Base-by-base conservation (phyloP, 2,329 filamentous ascomycete genomes). In the Onygenales sp. region DNA sequence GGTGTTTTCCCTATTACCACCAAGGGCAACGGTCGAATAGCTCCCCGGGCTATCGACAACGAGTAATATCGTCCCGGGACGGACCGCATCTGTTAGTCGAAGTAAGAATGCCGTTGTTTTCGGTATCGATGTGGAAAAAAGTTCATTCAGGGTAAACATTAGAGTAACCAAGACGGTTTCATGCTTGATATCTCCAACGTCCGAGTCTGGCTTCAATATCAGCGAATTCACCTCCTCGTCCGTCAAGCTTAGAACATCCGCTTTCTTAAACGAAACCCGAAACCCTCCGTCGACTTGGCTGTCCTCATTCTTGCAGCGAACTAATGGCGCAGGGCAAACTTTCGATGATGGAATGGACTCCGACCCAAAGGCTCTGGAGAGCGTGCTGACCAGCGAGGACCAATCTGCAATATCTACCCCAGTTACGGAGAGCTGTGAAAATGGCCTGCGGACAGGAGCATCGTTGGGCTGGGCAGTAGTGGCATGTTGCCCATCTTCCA, bases 131-230 rank as follows among this genome's bases (percentile, higher is more conserved):
- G 81, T 76, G 0, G 87, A 86, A 74, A 96, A 97, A 0, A 98
- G 82, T 71, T 98, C 93, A 68, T 97, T 97, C 46, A 97, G 79
- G 0, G 92, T 96, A 75, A 97, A 98, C 71, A 97, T 82, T 10
- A 97, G 72, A 0, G 91, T 95, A 11, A 95, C 75, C 0, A 96
- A 71, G 3, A 78, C 60, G 8, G 78, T 64, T 7, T 55, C 33
- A n/a, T 17, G 39, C 47, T 51, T 39, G 5, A 38, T 27, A 44
- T 27, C 35, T 17, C 42, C 32, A 21, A 14, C 36, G 50, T 53
- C 2, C 48, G 4, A 7, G 45, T 4, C 4, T 9, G 4, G 1
- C 31, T 13, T 53, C n/a, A 33, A 11, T 6, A 72, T 43, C 10
- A 73, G 42, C 36, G 57, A 73, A 38, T 72, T 60, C 1, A 81